Conservation (phyloP, 495 filamentous ascomycete genomes). For the Usnea hakonensis region DNA sequence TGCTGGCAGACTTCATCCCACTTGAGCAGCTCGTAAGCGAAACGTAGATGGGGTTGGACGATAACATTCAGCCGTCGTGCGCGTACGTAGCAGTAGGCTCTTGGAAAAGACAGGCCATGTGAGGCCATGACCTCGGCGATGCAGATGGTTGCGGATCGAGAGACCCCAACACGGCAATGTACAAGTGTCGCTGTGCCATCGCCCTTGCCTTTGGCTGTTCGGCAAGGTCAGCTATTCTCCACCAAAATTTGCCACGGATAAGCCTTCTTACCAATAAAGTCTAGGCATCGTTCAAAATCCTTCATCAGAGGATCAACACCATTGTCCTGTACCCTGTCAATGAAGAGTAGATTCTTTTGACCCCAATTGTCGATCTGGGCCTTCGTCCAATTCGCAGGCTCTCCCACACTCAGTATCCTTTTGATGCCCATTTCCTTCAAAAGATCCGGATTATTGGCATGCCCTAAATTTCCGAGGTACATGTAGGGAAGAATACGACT, state of each 20-base stretch:
- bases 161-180: conserved; percentile 94
- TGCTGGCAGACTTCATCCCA: conserved; percentile 70
- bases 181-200: conserved; percentile 83
- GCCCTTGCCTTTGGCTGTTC: conserved; percentile 61
- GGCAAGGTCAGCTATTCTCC: not conserved
- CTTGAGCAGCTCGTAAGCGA: conserved; percentile 72
- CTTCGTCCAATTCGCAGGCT: conserved; percentile 71
- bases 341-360: conserved; percentile 62
- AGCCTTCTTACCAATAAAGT: conserved; percentile 73
- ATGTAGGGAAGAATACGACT: conserved; percentile 87
- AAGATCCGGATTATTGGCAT: conserved; percentile 87
- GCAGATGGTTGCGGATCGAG: conserved; percentile 90
- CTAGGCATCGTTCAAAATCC: conserved; percentile 78
- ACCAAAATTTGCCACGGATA: not conserved
- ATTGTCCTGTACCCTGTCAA: conserved; percentile 89
- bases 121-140: conserved; percentile 95
- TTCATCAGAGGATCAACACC: conserved; percentile 86
- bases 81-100: conserved; percentile 93
- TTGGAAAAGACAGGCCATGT: conserved; percentile 71
- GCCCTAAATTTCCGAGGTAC: conserved; percentile 86
- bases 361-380: conserved; percentile 62
- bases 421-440: conserved; percentile 71
- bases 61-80: conserved; percentile 77
- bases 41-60: conserved; percentile 62
- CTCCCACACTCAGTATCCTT: conserved; percentile 89